Conservation (phyloP, 805 yeast genomes). For the Metschnikowia colocasiae region DNA sequence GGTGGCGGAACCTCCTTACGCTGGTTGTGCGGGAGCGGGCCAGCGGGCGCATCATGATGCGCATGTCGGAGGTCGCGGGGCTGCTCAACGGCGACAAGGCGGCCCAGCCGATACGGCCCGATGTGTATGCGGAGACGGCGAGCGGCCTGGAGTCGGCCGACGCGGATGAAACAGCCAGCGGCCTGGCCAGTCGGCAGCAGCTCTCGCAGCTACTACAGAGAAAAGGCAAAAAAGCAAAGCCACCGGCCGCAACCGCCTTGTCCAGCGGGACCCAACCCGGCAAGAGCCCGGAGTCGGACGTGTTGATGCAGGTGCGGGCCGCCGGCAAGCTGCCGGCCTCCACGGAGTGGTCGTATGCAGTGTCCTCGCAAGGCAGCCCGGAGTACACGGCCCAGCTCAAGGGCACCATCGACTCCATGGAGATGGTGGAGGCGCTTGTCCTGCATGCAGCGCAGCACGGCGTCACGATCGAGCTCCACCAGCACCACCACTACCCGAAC, state of each 20-base stretch:
- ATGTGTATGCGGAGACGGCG: too few relatives aligned
- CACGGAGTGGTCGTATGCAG: neutral
- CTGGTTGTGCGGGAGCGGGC: slow-evolving; percentile 70
- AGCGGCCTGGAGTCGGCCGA: too few relatives aligned
- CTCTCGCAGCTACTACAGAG: neutral
- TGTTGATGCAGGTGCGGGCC: slow-evolving; percentile 10
- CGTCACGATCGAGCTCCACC: slow-evolving; percentile 69
- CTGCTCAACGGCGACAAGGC: neutral
- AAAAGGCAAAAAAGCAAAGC: neutral
- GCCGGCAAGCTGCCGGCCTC: slow-evolving; percentile 3
- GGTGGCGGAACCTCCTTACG: slow-evolving; percentile 86
- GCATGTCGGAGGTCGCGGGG: slow-evolving; percentile 45
- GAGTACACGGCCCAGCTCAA: slow-evolving; percentile 2
- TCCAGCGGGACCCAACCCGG: neutral
- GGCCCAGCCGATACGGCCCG: too few relatives aligned
- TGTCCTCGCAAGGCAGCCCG: neutral
- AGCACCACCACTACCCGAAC: slow-evolving; percentile 71
- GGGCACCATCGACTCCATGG: slow-evolving; percentile 52
- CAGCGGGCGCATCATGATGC: slow-evolving; percentile 47
- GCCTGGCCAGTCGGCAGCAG: neutral
- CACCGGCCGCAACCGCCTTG: too few relatives aligned
- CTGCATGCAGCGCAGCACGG: slow-evolving; percentile 56
- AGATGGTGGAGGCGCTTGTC: slow-evolving; percentile 52
- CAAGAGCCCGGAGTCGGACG: neutral
- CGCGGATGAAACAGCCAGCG: too few relatives aligned